A percentile compares a stretch with the other conserved stretches of the same genome.
Evolutionary conservation across 176 grass and related monocot genomes (phyloP).

Genomic region (Olyra latifolia): DNA sequence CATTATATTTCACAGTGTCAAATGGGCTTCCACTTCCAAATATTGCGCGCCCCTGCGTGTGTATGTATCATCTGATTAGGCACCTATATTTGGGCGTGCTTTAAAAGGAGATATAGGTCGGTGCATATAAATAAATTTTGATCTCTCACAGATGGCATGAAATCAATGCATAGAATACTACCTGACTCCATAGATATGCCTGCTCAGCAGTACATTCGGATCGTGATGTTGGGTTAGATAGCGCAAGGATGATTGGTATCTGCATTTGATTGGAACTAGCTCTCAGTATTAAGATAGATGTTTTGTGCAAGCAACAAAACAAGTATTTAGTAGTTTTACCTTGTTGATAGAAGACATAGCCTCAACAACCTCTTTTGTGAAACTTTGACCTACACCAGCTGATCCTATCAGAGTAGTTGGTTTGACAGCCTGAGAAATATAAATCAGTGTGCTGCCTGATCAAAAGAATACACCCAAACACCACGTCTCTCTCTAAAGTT

Average conservation of each 20-base stretch:
- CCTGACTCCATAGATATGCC: constrained; percentile 92
- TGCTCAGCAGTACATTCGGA: constrained; percentile 94
- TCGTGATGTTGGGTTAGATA: constrained; percentile 82
- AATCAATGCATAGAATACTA: constrained; percentile 25
- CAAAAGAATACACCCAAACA: background rate
- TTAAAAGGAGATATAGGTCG: background rate
- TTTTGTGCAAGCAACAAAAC: background rate
- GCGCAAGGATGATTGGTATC: constrained; percentile 79
- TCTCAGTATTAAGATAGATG: constrained; percentile 1
- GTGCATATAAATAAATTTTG: background rate
- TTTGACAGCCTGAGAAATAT: constrained; percentile 55
- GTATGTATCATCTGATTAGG: background rate
- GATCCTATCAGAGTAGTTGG: constrained; percentile 74
- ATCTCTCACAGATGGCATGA: background rate
- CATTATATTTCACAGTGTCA: constrained; percentile 80
- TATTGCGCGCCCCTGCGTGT: constrained; percentile 64
- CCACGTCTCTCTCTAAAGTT: background rate
- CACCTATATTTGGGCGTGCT: constrained; percentile 2
- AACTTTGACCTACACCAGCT: constrained; percentile 81
- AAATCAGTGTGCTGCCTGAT: background rate
- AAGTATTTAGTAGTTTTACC: constrained; percentile 36
- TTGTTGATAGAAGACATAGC: constrained; percentile 77
- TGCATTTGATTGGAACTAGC: constrained; percentile 41
- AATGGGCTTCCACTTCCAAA: constrained; percentile 97
- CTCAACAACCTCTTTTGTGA: constrained; percentile 83